Evolutionary conservation across 208 protist genomes (phyloP).

Genomic region (Vickermania ingenoplastis): DNA sequence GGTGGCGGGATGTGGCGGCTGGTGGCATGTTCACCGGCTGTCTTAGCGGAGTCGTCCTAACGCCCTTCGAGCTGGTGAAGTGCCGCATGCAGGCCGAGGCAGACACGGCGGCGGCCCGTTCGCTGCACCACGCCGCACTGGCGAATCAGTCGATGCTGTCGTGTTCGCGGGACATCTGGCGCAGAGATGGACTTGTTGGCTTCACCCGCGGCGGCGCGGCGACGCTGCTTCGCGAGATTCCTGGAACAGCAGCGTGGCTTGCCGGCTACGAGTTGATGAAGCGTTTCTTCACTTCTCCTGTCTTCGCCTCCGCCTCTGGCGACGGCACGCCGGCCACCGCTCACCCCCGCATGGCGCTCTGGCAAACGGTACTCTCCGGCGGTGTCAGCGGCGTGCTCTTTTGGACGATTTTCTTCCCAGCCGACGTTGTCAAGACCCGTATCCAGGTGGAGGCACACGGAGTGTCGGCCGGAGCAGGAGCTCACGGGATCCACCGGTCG

Average conservation of each 20-base stretch:
- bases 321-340: constrained; percentile 25
- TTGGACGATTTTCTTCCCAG: constrained; percentile 81
- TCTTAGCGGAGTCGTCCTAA: constrained; percentile 55
- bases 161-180: background rate
- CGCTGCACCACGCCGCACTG: background rate
- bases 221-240: constrained; percentile 72
- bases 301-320: background rate
- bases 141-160: background rate
- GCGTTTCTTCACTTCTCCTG: constrained; percentile 27
- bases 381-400: constrained; percentile 65
- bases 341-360: constrained; percentile 27
- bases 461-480: background rate
- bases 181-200: constrained; percentile 16
- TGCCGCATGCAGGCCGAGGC: constrained; percentile 74
- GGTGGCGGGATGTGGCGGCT: background rate
- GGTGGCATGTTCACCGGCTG: constrained; percentile 26
- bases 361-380: constrained; percentile 32
- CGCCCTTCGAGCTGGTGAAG: constrained; percentile 83
- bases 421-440: constrained; percentile 81
- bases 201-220: constrained; percentile 63
- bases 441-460: constrained; percentile 66
- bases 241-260: constrained; percentile 73
- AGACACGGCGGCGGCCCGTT: background rate
- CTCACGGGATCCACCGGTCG: no score
- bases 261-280: constrained; percentile 75